Percentiles rank a stretch among this genome's conserved stretches.
Evolutionary conservation across 2,329 filamentous ascomycete genomes (phyloP).

Genomic region (Escovopsis sp.): DNA sequence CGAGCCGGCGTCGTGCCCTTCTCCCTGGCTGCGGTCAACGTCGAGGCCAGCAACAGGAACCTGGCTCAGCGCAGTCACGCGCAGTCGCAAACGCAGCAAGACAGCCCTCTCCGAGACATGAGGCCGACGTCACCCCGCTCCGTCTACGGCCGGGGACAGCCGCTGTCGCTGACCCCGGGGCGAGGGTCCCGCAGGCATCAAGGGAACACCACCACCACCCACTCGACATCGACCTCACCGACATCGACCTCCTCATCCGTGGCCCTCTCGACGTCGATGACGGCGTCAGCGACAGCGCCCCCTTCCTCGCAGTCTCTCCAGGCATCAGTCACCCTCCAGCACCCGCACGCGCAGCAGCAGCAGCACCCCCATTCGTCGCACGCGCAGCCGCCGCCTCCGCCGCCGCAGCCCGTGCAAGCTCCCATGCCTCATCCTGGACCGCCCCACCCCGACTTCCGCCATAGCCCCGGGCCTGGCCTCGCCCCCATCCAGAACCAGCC

Average conservation of each 20-base stretch:
- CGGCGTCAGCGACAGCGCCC: slow-evolving; percentile 6
- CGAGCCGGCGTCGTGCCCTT: slow-evolving; percentile 85
- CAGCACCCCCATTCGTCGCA: slow-evolving; percentile 1
- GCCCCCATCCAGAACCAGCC: slow-evolving; percentile 37
- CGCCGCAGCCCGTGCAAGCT: slow-evolving; percentile 6
- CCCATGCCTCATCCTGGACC: slow-evolving; percentile 14
- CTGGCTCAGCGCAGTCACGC: slow-evolving; percentile 24
- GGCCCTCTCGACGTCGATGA: too few relatives aligned
- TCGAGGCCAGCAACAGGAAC: slow-evolving; percentile 26
- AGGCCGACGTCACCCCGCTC: slow-evolving; percentile 25
- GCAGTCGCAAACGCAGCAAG: slow-evolving; percentile 31
- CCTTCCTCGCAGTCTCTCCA: slow-evolving; percentile 11
- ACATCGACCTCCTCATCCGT: too few relatives aligned
- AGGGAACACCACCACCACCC: slow-evolving; percentile 17
- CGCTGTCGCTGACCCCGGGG: slow-evolving; percentile 18
- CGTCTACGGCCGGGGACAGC: slow-evolving; percentile 24
- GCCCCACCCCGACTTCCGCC: slow-evolving; percentile 18
- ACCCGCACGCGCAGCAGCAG: slow-evolving; percentile 2
- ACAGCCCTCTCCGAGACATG: slow-evolving; percentile 28
- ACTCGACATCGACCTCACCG: neutral
- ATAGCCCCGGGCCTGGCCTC: slow-evolving; percentile 27
- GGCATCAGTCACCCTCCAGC: too few relatives aligned
- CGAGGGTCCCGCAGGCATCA: slow-evolving; percentile 23
- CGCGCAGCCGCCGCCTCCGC: slow-evolving; percentile 14
- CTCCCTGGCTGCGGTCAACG: slow-evolving; percentile 45